Evolutionary conservation across 2,329 filamentous ascomycete genomes (phyloP).

Genomic region (Hypoxylon sp.): DNA sequence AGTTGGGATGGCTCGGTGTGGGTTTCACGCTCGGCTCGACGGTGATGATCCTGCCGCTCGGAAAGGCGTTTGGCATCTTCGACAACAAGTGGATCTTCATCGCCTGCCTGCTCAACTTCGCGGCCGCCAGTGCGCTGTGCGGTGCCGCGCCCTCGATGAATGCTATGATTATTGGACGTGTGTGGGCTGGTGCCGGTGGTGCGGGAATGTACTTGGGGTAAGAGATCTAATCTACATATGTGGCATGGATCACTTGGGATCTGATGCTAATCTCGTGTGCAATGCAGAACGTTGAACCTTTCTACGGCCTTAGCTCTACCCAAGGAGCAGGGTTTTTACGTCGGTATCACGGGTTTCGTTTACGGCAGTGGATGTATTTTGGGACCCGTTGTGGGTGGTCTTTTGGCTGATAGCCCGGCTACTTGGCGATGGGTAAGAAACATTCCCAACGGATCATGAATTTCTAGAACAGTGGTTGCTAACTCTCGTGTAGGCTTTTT

Average conservation of each 20-base stretch:
- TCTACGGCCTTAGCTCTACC: constrained; percentile 37
- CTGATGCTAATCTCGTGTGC: too few species aligned
- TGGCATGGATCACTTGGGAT: too few species aligned
- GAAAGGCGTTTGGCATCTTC: constrained; percentile 52
- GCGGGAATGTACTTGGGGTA: constrained; percentile 55
- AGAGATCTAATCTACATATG: too few species aligned
- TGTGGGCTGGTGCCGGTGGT: constrained; percentile 55
- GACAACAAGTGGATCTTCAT: constrained; percentile 52
- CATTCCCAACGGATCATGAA: background rate
- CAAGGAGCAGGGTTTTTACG: constrained; percentile 40
- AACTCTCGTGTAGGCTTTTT: constrained; percentile 48
- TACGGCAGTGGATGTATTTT: constrained; percentile 51
- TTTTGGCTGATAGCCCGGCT: constrained; percentile 52
- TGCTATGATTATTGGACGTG: constrained; percentile 58
- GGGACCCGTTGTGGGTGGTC: constrained; percentile 57
- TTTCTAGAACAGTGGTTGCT: background rate
- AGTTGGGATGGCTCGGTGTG: constrained; percentile 52
- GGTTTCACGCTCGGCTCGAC: constrained; percentile 52
- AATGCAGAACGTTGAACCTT: constrained; percentile 43
- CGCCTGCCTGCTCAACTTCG: constrained; percentile 24
- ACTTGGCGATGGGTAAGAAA: constrained; percentile 53
- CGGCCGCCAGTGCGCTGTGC: constrained; percentile 48
- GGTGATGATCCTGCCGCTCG: constrained; percentile 48
- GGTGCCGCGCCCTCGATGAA: constrained; percentile 56
- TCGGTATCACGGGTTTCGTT: constrained; percentile 38